Evolutionary conservation across 257 asterid species (phyloP).

Genomic region (Fraxinus cuspidata): DNA sequence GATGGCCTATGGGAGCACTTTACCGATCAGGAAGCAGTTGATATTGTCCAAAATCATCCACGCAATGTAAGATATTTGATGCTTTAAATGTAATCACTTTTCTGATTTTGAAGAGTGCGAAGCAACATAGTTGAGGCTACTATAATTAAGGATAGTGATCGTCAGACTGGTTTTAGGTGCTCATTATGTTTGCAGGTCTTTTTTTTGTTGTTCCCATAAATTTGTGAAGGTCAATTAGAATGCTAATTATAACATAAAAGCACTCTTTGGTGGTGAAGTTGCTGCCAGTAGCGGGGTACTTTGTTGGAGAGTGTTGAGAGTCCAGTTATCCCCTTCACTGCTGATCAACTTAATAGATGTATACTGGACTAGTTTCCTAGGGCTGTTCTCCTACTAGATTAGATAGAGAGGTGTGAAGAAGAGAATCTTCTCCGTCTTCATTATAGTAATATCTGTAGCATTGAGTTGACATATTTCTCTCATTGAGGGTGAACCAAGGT

Average conservation of each 20-base stretch:
- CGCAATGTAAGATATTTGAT: slow-evolving; percentile 50
- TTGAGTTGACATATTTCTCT: neutral
- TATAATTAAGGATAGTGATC: neutral
- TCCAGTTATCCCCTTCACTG: neutral
- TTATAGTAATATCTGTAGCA: neutral
- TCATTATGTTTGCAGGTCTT: slow-evolving; percentile 4
- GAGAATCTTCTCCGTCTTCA: neutral
- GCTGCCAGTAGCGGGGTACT: neutral
- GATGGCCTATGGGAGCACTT: slow-evolving; percentile 84
- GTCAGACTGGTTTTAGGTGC: neutral
- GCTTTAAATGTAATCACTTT: slow-evolving; percentile 1
- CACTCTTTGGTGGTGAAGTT: neutral
- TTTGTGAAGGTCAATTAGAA: neutral
- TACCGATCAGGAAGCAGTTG: slow-evolving; percentile 69
- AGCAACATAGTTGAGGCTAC: neutral
- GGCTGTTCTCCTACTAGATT: neutral
- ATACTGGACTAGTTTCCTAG: neutral
- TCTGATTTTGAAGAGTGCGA: neutral
- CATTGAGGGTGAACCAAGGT: neutral
- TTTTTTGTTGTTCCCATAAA: neutral
- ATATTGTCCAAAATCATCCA: slow-evolving; percentile 61
- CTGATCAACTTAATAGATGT: neutral
- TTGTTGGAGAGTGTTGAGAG: neutral
- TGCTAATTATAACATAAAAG: neutral
- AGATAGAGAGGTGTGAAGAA: neutral